Evolutionary conservation across 495 filamentous ascomycete genomes (phyloP).

Genomic region (Aspergillus campestris): DNA sequence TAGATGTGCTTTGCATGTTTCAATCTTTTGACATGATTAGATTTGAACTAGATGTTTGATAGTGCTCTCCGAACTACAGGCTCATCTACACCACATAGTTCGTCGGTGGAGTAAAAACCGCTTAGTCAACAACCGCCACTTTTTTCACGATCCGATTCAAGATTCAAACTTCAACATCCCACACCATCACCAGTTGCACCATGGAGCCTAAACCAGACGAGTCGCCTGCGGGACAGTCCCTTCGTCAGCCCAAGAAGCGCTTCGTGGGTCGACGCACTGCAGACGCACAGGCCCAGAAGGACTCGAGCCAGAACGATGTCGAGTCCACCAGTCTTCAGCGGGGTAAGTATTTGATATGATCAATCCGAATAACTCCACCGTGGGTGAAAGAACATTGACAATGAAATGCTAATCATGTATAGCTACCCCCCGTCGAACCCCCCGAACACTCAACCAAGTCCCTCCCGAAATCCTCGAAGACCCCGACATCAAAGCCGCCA

Average conservation of each 20-base stretch:
- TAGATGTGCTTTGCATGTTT: no score
- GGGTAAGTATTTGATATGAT: conserved; percentile 17
- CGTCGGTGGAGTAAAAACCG: no score
- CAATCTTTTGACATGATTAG: no score
- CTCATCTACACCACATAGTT: no score
- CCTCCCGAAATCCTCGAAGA: conserved; percentile 81
- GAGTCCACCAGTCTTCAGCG: conserved; percentile 48
- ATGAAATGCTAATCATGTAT: conserved; percentile 14
- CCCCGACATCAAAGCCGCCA: conserved; percentile 79
- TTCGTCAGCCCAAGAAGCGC: conserved; percentile 59
- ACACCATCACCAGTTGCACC: no score
- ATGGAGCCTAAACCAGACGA: no score
- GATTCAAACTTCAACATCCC: no score
- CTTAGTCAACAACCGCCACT: no score
- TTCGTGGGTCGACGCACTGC: conserved; percentile 67
- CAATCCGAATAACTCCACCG: background rate
- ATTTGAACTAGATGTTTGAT: no score
- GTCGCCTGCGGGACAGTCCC: background rate
- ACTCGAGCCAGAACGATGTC: conserved; percentile 46
- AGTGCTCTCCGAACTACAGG: no score
- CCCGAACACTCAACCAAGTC: conserved; percentile 79
- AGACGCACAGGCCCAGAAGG: conserved; percentile 41
- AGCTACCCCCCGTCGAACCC: conserved; percentile 55
- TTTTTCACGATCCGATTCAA: no score
- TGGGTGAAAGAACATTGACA: no score